Evolutionary conservation across 2,329 filamentous ascomycete genomes (phyloP), one percentile per base, ranked within the genome.

Genomic region (Lecanicillium sp.): DNA sequence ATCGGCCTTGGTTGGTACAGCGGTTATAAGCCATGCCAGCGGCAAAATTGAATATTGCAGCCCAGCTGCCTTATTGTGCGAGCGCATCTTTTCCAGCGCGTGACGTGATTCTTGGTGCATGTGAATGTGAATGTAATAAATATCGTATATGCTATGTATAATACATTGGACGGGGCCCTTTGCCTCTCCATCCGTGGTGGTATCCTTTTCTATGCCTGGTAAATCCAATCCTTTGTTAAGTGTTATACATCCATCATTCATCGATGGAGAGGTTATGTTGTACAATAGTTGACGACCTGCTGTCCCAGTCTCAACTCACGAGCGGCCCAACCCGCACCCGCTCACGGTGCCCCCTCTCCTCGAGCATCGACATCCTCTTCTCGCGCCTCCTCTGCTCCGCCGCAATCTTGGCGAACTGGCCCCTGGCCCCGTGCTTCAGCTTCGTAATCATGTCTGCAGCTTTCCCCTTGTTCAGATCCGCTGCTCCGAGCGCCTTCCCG

Each of bases 361-460:
- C 68, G 10, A 60, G 50, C 20, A 64, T 61, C 3, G 64, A 55
- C 20, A 50, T 57, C 30, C 68, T 60, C 51, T 59, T 72, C 42
- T 70, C 65, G 29, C 62, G 67, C 44, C 74, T 75, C 36, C 71
- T 76, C 61, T 75, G 81, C 46, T 74, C 68, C 0, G 67, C 70
- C 58, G 76, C 72, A 49, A 78, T 66, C 27, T 59, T 71, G 21
- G 72, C 69, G 61, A 77, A 89, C 68, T 68, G 79, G 53, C 67
- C 86, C 64, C 72, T 79, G 1, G 87, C 88, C 1, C 91, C 91
- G 61, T 93, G 86, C 63, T 85, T 91, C 52, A 95, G 62, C 65
- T 95, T 94, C 7, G 88, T 94, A 54, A 97, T 95, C 85, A 95
- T 90, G 62, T 96, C 90, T 4, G 77, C 77, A 4, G 90, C 90